Base-by-base conservation (phyloP, 352 stramenopile genomes). In the Phytophthora colocasiae region DNA sequence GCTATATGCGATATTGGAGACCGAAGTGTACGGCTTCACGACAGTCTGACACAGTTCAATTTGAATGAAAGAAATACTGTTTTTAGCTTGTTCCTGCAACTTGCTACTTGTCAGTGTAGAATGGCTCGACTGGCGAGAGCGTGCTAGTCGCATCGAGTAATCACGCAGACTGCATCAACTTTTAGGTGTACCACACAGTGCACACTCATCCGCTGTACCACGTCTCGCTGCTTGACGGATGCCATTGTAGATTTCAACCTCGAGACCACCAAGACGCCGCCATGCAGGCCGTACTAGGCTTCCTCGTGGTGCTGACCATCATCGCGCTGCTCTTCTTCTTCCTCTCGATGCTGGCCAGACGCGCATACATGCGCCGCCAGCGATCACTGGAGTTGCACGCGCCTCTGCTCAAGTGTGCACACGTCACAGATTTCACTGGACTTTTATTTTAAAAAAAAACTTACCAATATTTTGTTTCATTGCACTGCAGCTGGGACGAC, bases 11-110 rank as follows among this genome's bases (percentile, higher is more conserved):
- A 69, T 65, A 24, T 43, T 88, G 15, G 71, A 82, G 29, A 82
- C 69, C 6, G 78, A 87, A 40, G 55, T 83, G 44, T 83, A 87
- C 51, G 78, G 78, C 14, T 90, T 90, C 53, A 86, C 81, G 24
- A 84, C 73, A 2, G 77, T 80, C 24, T 86, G 57, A 72, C 17
- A 47, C 6, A 11, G 31, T 34, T 15, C 0, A 29, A 6, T 29
- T 48, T 4, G 17, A 29, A 27, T 11, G 1, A 34, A 12, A 12
- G 0, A 12, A 34, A 34, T 11, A 12, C 31, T 34, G 6, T 3
- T 34, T 11, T 31, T 31, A 22, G 22, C 22, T 22, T 22, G 27
- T 31, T 31, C 6, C 6, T 22, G 22, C 22, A 22, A 22, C 1
- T 22, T 22, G 22, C 22, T 22, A 22, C 0, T 22, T 2, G 22